Percentiles rank a stretch among this genome's conserved stretches.
These are phyloP conservation scores for Vanrija sp. DNA, from an alignment of 1,284 basidiomycete genomes.

Conservation along the genomic window DNA sequence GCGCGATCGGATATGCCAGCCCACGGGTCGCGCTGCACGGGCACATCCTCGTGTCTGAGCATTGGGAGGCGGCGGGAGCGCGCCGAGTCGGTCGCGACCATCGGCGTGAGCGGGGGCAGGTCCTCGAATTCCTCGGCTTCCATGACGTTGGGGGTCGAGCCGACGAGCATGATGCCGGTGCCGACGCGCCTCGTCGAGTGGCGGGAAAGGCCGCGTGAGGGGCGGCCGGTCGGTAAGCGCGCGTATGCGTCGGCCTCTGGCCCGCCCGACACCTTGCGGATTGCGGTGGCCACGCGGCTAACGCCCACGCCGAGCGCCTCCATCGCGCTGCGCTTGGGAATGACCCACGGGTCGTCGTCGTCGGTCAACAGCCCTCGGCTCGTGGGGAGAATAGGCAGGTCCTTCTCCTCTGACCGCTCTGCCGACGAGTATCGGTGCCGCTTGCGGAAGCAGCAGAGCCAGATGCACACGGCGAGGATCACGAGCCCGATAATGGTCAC, in stretches of 20 bases:
- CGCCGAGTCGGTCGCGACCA: constrained; percentile 2
- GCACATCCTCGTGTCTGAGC: constrained; percentile 38
- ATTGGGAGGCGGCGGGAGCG: constrained; percentile 27
- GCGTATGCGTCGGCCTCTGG: background rate
- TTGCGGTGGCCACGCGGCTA: background rate
- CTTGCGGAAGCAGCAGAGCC: background rate
- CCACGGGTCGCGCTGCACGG: too few species aligned
- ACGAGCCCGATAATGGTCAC: background rate
- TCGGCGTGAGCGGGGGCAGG: background rate
- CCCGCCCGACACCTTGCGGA: constrained; percentile 1
- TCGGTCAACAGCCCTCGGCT: constrained; percentile 4
- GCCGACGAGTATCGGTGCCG: too few species aligned
- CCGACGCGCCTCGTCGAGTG: constrained; percentile 25
- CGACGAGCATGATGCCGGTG: constrained; percentile 31
- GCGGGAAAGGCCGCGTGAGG: constrained; percentile 10
- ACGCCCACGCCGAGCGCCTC: background rate
- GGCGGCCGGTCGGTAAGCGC: background rate
- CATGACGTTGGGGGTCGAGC: constrained; percentile 7
- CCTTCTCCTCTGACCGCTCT: too few species aligned
- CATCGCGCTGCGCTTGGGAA: background rate
- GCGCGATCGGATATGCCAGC: background rate
- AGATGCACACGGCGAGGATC: background rate
- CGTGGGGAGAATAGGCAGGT: background rate
- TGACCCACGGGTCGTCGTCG: background rate
- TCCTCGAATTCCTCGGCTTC: constrained; percentile 2